A percentile compares a stretch with the other conserved stretches of the same genome.
phyloP scores from a whole-genome alignment of 257 asterid genomes.

The Scutellaria baicalensis region DNA sequence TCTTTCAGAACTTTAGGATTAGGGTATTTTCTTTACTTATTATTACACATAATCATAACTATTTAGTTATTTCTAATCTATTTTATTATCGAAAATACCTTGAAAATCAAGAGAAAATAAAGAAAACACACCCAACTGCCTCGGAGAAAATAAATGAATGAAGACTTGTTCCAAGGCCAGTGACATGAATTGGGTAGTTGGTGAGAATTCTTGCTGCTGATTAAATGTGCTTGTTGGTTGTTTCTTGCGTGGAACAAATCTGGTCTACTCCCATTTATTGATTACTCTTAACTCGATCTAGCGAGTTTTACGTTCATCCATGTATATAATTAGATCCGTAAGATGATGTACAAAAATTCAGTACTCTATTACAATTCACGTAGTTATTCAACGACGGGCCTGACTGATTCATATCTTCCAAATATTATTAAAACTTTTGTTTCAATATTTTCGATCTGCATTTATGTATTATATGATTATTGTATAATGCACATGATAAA shows the following conservation, averaged over 20 bases:
- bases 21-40: too few relatives aligned
- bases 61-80: too few relatives aligned
- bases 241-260: constrained; percentile 1
- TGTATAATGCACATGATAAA: too few relatives aligned
- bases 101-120: neutral
- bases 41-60: too few relatives aligned
- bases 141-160: neutral
- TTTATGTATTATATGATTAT: neutral
- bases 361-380: too few relatives aligned
- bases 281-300: too few relatives aligned
- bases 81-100: neutral
- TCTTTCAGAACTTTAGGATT: too few relatives aligned
- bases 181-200: constrained; percentile 21
- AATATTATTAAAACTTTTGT: neutral
- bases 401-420: too few relatives aligned
- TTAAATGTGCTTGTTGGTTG: constrained; percentile 16
- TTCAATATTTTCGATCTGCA: neutral
- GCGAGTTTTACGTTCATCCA: too few relatives aligned
- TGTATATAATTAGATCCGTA: too few relatives aligned
- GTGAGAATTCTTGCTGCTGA: constrained; percentile 9
- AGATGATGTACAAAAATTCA: too few relatives aligned
- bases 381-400: too few relatives aligned
- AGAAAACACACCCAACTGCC: neutral
- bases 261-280: neutral
- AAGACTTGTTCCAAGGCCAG: neutral